Percentiles rank a stretch among this genome's conserved stretches.
Evolutionary conservation across 495 filamentous ascomycete species (phyloP).

Genomic region (Trichoderma gamsii): DNA sequence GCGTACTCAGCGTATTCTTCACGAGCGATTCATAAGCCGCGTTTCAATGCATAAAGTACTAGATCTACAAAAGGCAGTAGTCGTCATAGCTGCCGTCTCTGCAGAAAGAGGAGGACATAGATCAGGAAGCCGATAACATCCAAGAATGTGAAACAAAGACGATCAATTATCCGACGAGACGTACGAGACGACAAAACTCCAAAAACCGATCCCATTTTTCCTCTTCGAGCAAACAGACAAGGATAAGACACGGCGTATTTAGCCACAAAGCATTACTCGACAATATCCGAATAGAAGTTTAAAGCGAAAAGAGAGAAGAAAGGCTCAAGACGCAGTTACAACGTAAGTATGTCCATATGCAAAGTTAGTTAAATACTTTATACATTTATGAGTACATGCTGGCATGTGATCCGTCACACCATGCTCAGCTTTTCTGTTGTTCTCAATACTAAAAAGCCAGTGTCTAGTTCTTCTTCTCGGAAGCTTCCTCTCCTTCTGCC

Average conservation of each 20-base stretch:
- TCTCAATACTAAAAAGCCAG: background rate
- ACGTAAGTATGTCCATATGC: no score
- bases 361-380: background rate
- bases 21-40: background rate
- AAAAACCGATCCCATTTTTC: no score
- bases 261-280: no score
- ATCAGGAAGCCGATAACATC: background rate
- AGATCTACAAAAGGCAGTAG: background rate
- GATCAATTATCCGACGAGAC: background rate
- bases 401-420: background rate
- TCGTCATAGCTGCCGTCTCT: background rate
- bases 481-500: conserved; percentile 2
- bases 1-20: background rate
- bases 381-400: background rate
- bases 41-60: background rate
- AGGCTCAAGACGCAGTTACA: no score
- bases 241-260: no score
- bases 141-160: background rate
- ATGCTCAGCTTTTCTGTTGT: background rate
- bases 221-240: no score
- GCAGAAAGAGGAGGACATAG: background rate
- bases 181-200: background rate
- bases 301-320: no score
- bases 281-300: no score
- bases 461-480: conserved; percentile 12